These are phyloP conservation scores for Mycena filopes DNA, from an alignment of 768 basidiomycete genomes.

Conservation along the genomic window DNA sequence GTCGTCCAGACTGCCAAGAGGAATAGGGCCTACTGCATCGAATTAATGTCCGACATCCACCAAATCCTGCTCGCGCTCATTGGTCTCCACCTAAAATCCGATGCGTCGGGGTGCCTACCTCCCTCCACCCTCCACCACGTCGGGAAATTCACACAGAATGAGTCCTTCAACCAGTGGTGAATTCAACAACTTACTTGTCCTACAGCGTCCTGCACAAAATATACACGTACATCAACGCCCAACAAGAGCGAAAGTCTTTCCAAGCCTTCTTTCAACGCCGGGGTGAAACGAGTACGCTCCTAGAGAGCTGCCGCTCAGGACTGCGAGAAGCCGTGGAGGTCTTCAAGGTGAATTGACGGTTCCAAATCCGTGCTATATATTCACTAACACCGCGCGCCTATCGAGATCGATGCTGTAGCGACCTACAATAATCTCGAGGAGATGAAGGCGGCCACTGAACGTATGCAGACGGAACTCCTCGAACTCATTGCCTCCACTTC, in stretches of 20 bases:
- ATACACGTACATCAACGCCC: background rate
- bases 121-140: no score
- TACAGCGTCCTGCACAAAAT: background rate
- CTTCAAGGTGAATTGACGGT: background rate
- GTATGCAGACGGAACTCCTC: background rate
- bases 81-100: no score
- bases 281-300: background rate
- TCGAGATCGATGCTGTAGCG: background rate
- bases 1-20: background rate
- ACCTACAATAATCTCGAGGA: background rate
- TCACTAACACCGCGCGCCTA: no score
- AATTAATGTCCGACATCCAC: no score
- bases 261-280: background rate
- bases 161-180: no score
- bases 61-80: no score
- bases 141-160: no score
- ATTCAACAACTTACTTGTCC: no score
- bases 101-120: no score
- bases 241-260: background rate
- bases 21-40: no score
- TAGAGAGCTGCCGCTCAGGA: background rate
- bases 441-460: background rate
- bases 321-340: background rate
- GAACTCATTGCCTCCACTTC: background rate
- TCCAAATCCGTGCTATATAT: no score